Percentiles rank a stretch among this genome's conserved stretches.
These are phyloP conservation scores for Rhynchospora breviuscula DNA, from an alignment of 176 grass and related monocot genomes.

Conservation along the genomic window DNA sequence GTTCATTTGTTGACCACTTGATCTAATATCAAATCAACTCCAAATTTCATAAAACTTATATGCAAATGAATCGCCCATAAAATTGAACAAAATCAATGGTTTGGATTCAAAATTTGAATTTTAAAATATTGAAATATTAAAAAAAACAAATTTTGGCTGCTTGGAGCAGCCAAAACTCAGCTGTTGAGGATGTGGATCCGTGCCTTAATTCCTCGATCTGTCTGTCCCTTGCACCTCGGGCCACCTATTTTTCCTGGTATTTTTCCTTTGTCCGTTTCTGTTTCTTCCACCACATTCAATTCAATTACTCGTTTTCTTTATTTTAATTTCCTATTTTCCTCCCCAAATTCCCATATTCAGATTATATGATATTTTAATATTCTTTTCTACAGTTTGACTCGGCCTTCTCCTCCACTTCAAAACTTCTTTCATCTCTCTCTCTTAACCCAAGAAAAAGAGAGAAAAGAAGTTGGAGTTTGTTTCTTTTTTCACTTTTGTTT, in stretches of 20 bases:
- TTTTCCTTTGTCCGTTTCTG: not conserved
- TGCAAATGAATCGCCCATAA: no score
- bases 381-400: slow-evolving; percentile 24
- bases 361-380: not conserved
- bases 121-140: no score
- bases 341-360: not conserved
- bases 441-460: not conserved
- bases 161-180: no score
- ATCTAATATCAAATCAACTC: no score
- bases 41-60: no score
- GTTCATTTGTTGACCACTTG: no score
- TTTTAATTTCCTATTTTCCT: not conserved
- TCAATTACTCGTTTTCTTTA: not conserved
- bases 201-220: slow-evolving; percentile 22
- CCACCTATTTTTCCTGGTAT: slow-evolving; percentile 14
- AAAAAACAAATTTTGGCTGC: no score
- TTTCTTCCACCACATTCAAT: slow-evolving; percentile 9
- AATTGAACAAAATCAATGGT: no score
- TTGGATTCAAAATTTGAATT: no score
- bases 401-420: slow-evolving; percentile 8
- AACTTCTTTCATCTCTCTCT: not conserved
- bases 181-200: no score
- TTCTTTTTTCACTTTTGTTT: slow-evolving; percentile 17
- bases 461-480: not conserved
- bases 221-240: not conserved